Percentiles rank a stretch among this genome's conserved stretches.
These are phyloP conservation scores for Sarocladiaceae sp. DNA, from an alignment of 2,329 filamentous ascomycete genomes.

Conservation along the genomic window DNA sequence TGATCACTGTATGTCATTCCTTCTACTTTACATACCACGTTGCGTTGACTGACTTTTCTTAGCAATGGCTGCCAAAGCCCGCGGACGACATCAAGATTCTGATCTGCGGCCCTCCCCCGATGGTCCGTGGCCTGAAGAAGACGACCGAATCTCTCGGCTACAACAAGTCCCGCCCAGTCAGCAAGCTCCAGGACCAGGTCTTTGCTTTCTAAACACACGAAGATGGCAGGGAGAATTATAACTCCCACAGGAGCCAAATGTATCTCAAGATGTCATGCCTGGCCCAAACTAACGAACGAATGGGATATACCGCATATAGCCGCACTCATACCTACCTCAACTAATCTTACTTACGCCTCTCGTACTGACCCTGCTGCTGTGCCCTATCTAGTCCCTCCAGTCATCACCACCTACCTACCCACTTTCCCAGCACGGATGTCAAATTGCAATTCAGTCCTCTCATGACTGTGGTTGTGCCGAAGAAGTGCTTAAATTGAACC, in stretches of 20 bases:
- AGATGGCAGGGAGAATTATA: not conserved
- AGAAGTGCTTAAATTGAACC: conserved; percentile 87
- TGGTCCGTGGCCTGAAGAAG: conserved; percentile 98
- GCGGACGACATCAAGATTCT: conserved; percentile 87
- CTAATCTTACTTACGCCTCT: not conserved
- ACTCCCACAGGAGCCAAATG: not conserved
- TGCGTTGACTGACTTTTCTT: conserved; percentile 10
- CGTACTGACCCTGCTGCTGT: not conserved
- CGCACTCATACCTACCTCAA: not conserved
- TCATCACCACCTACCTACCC: not conserved
- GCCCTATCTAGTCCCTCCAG: too few species aligned
- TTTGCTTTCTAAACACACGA: conserved; percentile 68
- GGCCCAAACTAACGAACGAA: not conserved
- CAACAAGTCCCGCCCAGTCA: conserved; percentile 87
- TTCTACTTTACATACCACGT: not conserved
- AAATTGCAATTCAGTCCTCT: conserved; percentile 90
- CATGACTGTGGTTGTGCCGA: conserved; percentile 95
- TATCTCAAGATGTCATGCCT: not conserved
- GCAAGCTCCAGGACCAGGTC: conserved; percentile 96
- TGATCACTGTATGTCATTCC: conserved; percentile 67
- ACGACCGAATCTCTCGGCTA: conserved; percentile 81
- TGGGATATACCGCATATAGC: conserved; percentile 6
- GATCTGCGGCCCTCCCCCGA: conserved; percentile 90
- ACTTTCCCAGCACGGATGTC: conserved; percentile 81
- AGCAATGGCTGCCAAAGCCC: conserved; percentile 76